Evolutionary conservation across 345 rosid species (phyloP).

Genomic region (Alliaria petiolata): DNA sequence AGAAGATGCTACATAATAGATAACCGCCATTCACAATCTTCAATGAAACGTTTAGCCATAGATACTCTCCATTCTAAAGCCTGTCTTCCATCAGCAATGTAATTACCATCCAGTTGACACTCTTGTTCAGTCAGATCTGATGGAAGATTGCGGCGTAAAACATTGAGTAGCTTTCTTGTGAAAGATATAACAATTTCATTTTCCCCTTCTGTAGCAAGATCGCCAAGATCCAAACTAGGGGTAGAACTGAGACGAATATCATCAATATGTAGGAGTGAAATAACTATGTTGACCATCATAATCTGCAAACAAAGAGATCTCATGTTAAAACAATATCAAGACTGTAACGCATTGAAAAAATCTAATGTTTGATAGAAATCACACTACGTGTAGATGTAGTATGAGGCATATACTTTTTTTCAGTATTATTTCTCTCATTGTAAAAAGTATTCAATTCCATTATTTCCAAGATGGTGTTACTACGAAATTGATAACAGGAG

Average conservation of each 20-base stretch:
- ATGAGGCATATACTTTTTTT: background rate
- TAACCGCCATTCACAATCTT: slow-evolving; percentile 97
- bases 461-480: background rate
- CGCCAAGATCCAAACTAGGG: slow-evolving; percentile 43
- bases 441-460: background rate
- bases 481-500: background rate
- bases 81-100: slow-evolving; percentile 52
- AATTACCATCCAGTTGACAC: slow-evolving; percentile 46
- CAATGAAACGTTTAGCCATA: slow-evolving; percentile 64
- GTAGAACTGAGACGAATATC: slow-evolving; percentile 60
- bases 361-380: background rate
- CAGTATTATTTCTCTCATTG: background rate
- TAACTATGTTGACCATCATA: slow-evolving; percentile 79
- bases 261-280: slow-evolving; percentile 88
- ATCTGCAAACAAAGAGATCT: slow-evolving; percentile 60
- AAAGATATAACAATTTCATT: slow-evolving; percentile 69
- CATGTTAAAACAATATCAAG: slow-evolving; percentile 21
- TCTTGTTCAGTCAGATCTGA: slow-evolving; percentile 50
- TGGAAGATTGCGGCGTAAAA: slow-evolving; percentile 66
- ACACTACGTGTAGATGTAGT: slow-evolving; percentile 5
- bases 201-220: slow-evolving; percentile 54
- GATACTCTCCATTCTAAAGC: slow-evolving; percentile 95
- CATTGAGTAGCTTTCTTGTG: slow-evolving; percentile 67
- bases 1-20: slow-evolving; percentile 87
- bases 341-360: background rate